Evolutionary conservation across 2,329 filamentous ascomycete species (phyloP).

Genomic region (Lasiodiplodia gonubiensis): DNA sequence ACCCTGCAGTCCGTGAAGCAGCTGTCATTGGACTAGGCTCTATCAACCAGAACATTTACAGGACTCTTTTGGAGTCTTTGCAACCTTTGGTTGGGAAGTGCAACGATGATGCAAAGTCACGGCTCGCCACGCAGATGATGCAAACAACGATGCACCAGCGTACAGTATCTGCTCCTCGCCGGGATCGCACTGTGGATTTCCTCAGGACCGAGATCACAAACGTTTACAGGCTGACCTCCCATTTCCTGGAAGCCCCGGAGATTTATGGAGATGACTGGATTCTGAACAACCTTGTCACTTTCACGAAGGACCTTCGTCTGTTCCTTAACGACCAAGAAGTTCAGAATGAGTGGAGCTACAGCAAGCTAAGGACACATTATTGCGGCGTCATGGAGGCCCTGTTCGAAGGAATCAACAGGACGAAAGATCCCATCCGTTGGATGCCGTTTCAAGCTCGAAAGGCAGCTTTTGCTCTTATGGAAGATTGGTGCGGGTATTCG

Average conservation of each 20-base stretch:
- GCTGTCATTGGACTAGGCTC: conserved; percentile 91
- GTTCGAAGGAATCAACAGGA: conserved; percentile 87
- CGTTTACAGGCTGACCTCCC: conserved; percentile 91
- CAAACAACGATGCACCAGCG: conserved; percentile 69
- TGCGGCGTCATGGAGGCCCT: conserved; percentile 92
- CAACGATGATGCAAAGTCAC: conserved; percentile 84
- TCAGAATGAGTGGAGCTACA: conserved; percentile 92
- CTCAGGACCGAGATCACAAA: conserved; percentile 94
- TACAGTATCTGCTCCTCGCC: conserved; percentile 78
- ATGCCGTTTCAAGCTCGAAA: conserved; percentile 97
- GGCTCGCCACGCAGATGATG: conserved; percentile 55
- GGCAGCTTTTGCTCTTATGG: conserved; percentile 95
- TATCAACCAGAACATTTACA: conserved; percentile 93
- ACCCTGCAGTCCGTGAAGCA: conserved; percentile 82
- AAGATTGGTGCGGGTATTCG: conserved; percentile 98
- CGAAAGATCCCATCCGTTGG: conserved; percentile 86
- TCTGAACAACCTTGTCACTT: conserved; percentile 83
- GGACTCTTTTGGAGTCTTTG: conserved; percentile 85
- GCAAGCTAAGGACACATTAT: conserved; percentile 88
- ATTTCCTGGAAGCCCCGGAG: conserved; percentile 79
- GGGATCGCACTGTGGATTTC: conserved; percentile 83
- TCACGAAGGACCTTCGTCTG: conserved; percentile 88
- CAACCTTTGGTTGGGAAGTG: conserved; percentile 85
- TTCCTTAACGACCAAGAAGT: conserved; percentile 95
- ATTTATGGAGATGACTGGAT: conserved; percentile 90